A percentile compares a stretch with the other conserved stretches of the same genome.
phyloP scores from a whole-genome alignment of 2,329 filamentous ascomycete species.

The Myriosclerotinia duriaeana region DNA sequence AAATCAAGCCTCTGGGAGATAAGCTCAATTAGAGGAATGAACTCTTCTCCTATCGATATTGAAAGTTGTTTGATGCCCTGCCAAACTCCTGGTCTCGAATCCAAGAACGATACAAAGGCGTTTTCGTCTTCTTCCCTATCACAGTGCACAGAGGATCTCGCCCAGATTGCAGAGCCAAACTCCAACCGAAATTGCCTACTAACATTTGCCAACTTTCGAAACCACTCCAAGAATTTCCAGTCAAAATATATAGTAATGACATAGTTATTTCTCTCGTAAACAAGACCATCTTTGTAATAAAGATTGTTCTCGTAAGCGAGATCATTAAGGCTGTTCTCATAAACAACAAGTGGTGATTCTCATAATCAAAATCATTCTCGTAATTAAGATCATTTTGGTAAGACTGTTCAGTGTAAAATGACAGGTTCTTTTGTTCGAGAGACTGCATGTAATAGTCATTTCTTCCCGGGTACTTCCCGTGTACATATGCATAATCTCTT shows the following conservation, averaged over 20 bases:
- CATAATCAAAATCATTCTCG: no score
- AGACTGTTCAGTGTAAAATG: neutral
- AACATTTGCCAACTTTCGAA: neutral
- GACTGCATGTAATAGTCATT: neutral
- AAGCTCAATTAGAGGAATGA: neutral
- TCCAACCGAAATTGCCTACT: neutral
- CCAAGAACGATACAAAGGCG: neutral
- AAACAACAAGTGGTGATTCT: no score
- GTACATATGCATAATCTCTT: neutral
- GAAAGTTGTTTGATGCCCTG: neutral
- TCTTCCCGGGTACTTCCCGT: neutral
- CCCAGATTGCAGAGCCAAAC: neutral
- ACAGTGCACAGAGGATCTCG: neutral
- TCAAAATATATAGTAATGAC: no score
- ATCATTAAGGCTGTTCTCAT: no score
- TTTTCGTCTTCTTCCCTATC: accelerated
- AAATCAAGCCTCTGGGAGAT: neutral
- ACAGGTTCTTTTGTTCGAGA: no score
- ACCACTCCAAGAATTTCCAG: neutral
- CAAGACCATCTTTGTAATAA: neutral
- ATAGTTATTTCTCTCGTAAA: neutral
- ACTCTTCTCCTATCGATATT: accelerated
- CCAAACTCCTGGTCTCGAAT: neutral
- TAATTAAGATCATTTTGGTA: no score
- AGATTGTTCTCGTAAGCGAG: no score